Percentiles rank a stretch among this genome's conserved stretches.
Evolutionary conservation across 768 basidiomycete genomes (phyloP).

Genomic region (Pleurotus djamor): DNA sequence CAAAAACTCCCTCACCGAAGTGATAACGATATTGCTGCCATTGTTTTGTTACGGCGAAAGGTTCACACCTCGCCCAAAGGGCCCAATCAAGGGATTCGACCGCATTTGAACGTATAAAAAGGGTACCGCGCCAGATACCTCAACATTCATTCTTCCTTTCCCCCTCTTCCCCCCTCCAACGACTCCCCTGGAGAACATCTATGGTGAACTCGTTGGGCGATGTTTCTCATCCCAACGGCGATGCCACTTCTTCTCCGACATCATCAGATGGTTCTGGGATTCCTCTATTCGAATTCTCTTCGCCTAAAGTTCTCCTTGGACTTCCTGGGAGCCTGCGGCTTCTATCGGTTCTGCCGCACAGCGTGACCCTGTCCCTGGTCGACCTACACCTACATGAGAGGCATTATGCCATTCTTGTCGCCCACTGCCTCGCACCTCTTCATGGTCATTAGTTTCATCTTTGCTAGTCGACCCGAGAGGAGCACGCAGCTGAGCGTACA

Average conservation of each 20-base stretch:
- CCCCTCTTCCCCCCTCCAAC: background rate
- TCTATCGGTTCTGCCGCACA: slow-evolving; percentile 1
- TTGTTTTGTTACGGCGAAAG: background rate
- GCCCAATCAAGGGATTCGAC: slow-evolving; percentile 1
- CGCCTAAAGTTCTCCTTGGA: background rate
- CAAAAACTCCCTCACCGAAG: background rate
- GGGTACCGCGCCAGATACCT: background rate
- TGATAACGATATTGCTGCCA: slow-evolving; percentile 5
- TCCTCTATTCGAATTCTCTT: background rate
- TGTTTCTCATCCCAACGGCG: background rate
- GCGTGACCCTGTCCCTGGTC: slow-evolving; percentile 6
- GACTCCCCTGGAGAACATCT: too few species aligned
- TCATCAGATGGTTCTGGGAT: background rate
- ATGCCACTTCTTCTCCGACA: slow-evolving; percentile 8
- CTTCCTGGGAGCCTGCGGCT: slow-evolving; percentile 7
- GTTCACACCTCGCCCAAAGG: slow-evolving; percentile 6
- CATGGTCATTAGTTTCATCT: background rate
- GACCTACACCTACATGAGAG: background rate
- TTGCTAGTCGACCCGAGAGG: background rate
- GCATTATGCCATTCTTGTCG: slow-evolving; percentile 9
- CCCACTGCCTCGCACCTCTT: slow-evolving; percentile 5
- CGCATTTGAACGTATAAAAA: background rate
- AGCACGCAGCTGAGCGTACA: slow-evolving; percentile 8
- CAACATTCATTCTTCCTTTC: slow-evolving; percentile 2
- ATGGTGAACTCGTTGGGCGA: background rate